Conservation (phyloP, 371 early-diverging fungal genomes). For the Batkoa obscura region DNA sequence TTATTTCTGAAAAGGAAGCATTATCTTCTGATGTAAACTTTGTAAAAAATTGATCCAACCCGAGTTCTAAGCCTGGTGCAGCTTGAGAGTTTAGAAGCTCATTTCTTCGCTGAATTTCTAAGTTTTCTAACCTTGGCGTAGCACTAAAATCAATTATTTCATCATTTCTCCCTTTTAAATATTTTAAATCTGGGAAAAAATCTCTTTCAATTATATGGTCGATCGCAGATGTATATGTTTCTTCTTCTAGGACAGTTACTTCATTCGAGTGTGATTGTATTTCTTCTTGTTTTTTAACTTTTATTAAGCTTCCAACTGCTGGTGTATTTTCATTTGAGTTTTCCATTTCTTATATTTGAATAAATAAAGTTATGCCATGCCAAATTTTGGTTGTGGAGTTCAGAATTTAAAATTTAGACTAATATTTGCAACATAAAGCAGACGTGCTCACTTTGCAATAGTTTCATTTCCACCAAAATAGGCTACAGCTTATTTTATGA, state of each 20-base stretch:
- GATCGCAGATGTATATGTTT: conserved; percentile 53
- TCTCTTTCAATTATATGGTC: conserved; percentile 65
- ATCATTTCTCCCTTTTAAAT: conserved; percentile 11
- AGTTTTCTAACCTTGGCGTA: neutral
- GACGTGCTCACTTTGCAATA: too few species aligned
- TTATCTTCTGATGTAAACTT: conserved; percentile 66
- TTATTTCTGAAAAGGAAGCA: conserved; percentile 44
- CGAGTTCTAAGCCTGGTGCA: neutral
- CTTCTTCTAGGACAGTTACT: conserved; percentile 50
- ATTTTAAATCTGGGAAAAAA: conserved; percentile 58
- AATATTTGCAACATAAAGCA: too few species aligned
- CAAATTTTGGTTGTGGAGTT: too few species aligned
- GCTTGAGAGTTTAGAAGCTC: neutral
- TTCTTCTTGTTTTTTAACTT: too few species aligned
- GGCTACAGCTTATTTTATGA: too few species aligned
- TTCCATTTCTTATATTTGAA: too few species aligned
- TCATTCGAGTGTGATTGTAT: too few species aligned
- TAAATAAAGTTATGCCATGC: too few species aligned
- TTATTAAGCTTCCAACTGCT: too few species aligned
- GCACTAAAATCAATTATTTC: neutral
- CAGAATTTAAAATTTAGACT: too few species aligned
- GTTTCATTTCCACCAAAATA: too few species aligned
- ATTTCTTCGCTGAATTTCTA: neutral
- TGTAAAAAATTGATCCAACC: conserved; percentile 38
- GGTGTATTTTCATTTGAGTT: too few species aligned